Evolutionary conservation across 2,329 filamentous ascomycete genomes (phyloP).

Genomic region (Fusarium agapanthi): DNA sequence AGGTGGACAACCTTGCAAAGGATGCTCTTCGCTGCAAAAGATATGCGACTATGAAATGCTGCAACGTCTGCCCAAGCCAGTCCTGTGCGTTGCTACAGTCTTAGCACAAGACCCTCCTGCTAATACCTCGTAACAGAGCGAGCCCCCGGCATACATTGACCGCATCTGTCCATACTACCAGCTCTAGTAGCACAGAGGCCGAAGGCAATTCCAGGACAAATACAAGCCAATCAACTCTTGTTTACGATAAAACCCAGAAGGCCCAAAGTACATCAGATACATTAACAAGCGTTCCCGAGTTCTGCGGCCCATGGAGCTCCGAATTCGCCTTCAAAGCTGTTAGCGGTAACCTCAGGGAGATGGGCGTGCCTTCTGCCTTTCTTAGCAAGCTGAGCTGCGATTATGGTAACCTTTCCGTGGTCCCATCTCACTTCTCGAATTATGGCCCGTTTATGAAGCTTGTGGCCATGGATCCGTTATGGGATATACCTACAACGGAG

Average conservation of each 20-base stretch:
- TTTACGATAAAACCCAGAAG: fast-evolving
- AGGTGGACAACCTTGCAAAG: too few species aligned
- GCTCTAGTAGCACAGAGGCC: fast-evolving
- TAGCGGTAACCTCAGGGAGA: neutral
- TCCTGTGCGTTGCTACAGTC: neutral
- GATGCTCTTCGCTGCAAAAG: too few species aligned
- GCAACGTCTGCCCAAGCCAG: neutral
- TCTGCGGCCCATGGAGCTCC: neutral
- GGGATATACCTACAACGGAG: neutral
- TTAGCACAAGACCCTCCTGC: neutral
- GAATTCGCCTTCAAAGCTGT: neutral
- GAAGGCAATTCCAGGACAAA: neutral
- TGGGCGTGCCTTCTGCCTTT: neutral
- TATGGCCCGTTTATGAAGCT: neutral
- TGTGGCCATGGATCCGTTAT: neutral
- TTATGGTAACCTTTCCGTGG: neutral
- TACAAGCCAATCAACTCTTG: neutral
- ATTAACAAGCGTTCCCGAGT: neutral
- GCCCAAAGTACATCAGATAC: fast-evolving
- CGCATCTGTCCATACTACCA: neutral
- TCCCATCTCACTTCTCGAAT: neutral
- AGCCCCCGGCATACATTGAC: fast-evolving
- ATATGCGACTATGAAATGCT: neutral
- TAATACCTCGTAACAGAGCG: neutral
- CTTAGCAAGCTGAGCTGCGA: neutral